Percentiles rank a stretch among this genome's conserved stretches.
Evolutionary conservation across 768 basidiomycete genomes (phyloP).

Genomic region (Podaxis sp.): DNA sequence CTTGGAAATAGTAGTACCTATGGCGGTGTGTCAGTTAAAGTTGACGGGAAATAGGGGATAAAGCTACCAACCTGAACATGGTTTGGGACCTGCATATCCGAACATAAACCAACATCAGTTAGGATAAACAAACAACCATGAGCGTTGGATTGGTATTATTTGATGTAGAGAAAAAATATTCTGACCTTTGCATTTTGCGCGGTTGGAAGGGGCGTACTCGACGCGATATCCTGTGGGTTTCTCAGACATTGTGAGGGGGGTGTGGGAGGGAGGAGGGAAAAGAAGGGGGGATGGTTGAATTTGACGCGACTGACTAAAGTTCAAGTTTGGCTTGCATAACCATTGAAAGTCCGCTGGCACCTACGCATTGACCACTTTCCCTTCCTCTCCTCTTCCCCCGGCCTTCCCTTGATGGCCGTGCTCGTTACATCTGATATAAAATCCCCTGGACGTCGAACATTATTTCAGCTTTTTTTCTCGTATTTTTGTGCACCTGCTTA

Average conservation of each 20-base stretch:
- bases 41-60: not conserved
- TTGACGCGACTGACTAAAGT: constrained; percentile 30
- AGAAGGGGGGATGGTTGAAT: constrained; percentile 24
- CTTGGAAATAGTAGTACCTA: constrained; percentile 74
- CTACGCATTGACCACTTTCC: constrained; percentile 43
- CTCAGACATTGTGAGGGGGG: constrained; percentile 36
- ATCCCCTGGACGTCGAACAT: not conserved
- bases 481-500: not conserved
- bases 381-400: constrained; percentile 11
- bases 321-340: constrained; percentile 29
- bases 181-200: constrained; percentile 81
- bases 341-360: constrained; percentile 48
- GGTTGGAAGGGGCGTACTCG: constrained; percentile 67
- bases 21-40: constrained; percentile 19
- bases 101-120: constrained; percentile 17
- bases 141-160: constrained; percentile 21
- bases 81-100: constrained; percentile 62
- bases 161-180: constrained; percentile 22
- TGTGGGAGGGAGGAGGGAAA: constrained; percentile 24
- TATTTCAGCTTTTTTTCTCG: not conserved
- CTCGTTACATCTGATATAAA: not conserved
- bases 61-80: constrained; percentile 59
- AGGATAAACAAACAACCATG: constrained; percentile 25
- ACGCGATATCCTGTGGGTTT: constrained; percentile 72
- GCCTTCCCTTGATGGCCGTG: not conserved